Evolutionary conservation across 179 eudicot genomes (phyloP).

Genomic region (Camellia oleifera): DNA sequence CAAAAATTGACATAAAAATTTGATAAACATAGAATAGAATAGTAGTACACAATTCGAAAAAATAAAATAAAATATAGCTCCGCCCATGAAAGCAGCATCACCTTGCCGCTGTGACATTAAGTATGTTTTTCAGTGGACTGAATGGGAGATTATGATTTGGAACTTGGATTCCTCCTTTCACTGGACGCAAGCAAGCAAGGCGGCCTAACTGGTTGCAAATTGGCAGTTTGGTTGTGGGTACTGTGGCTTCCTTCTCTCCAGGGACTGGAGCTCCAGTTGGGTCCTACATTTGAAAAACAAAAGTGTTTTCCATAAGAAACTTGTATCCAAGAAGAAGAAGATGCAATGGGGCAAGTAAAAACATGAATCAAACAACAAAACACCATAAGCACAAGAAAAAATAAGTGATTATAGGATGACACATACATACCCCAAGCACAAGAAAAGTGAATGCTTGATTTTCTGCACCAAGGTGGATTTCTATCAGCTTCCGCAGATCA

Average conservation of each 20-base stretch:
- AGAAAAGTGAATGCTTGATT: slow-evolving; percentile 75
- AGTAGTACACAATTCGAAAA: no score
- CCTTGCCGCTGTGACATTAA: slow-evolving; percentile 34
- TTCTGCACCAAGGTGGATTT: slow-evolving; percentile 61
- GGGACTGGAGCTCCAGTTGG: slow-evolving; percentile 75
- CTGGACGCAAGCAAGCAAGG: slow-evolving; percentile 72
- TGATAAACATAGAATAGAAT: no score
- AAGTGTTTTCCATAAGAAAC: background rate
- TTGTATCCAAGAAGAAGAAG: no score
- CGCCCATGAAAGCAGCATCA: background rate
- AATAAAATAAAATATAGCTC: no score
- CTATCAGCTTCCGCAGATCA: slow-evolving; percentile 81
- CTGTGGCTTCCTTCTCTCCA: slow-evolving; percentile 53
- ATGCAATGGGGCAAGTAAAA: no score
- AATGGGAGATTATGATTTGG: slow-evolving; percentile 49
- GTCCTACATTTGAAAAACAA: slow-evolving; percentile 42
- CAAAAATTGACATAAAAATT: no score
- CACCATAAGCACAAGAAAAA: no score
- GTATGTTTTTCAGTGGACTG: slow-evolving; percentile 56
- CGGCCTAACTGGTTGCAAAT: slow-evolving; percentile 63
- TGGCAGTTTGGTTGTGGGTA: slow-evolving; percentile 63
- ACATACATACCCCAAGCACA: slow-evolving; percentile 50
- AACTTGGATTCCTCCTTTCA: slow-evolving; percentile 42
- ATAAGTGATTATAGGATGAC: no score
- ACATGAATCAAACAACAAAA: no score